Conservation (phyloP, 257 asterid species). For the Phtheirospermum japonicum region DNA sequence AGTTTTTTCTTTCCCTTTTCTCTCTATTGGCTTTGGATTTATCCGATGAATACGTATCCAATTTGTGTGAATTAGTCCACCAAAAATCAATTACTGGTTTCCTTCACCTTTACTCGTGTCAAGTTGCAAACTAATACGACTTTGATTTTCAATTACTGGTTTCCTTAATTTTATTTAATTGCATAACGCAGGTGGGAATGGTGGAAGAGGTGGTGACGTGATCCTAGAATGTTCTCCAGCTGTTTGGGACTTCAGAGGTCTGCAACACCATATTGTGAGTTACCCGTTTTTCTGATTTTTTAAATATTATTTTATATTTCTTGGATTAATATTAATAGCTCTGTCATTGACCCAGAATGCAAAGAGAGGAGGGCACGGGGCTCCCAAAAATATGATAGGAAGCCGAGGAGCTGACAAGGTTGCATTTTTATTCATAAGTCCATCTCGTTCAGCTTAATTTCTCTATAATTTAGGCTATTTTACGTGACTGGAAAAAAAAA, state of each 20-base stretch:
- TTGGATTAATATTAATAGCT: conserved; percentile 17
- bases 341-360: conserved; percentile 56
- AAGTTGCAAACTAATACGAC: conserved; percentile 13
- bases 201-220: conserved; percentile 95
- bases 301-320: conserved; percentile 8
- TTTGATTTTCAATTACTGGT: conserved; percentile 18
- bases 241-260: conserved; percentile 89
- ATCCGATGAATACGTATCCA: conserved; percentile 10
- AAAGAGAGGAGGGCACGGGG: conserved; percentile 85
- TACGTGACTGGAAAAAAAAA: conserved; percentile 9
- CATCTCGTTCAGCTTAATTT: conserved; percentile 20
- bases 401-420: conserved; percentile 93
- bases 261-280: conserved; percentile 83
- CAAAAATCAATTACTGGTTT: background rate
- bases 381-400: conserved; percentile 87
- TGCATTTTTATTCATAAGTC: conserved; percentile 24
- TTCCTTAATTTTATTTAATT: conserved; percentile 16
- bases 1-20: background rate
- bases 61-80: conserved; percentile 3
- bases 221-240: conserved; percentile 74
- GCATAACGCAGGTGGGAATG: conserved; percentile 75
- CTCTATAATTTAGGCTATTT: conserved; percentile 8
- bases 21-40: background rate
- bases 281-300: conserved; percentile 25
- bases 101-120: conserved; percentile 2